phyloP scores from a whole-genome alignment of 352 stramenopile genomes.

The Globisporangium camurandrum region DNA sequence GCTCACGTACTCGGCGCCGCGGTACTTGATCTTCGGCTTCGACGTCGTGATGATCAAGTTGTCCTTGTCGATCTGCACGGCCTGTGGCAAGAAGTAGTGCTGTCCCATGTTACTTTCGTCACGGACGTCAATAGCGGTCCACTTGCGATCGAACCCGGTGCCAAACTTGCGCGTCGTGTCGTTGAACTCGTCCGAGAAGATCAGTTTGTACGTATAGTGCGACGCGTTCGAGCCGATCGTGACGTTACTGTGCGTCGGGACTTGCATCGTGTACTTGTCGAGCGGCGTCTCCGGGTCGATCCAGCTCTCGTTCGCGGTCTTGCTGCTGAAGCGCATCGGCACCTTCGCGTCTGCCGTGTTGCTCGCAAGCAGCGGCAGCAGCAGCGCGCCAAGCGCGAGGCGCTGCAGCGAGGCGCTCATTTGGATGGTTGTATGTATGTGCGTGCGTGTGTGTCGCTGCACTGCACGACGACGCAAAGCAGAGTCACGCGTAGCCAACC shows the following conservation, averaged over 20 bases:
- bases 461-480: too few species aligned
- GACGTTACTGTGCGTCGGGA: constrained; percentile 34
- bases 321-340: constrained; percentile 27
- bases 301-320: constrained; percentile 52
- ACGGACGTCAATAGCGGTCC: constrained; percentile 94
- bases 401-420: constrained; percentile 13
- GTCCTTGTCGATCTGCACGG: constrained; percentile 89
- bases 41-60: constrained; percentile 91
- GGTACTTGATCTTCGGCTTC: constrained; percentile 80
- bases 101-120: constrained; percentile 93
- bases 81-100: constrained; percentile 94
- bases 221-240: constrained; percentile 18
- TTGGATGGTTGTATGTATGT: not conserved
- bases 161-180: constrained; percentile 88
- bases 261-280: constrained; percentile 29
- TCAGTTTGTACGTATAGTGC: constrained; percentile 69
- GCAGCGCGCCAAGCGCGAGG: constrained; percentile 15
- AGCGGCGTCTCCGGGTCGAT: constrained; percentile 75
- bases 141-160: constrained; percentile 92
- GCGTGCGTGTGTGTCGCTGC: not conserved
- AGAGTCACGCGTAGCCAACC: too few species aligned
- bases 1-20: constrained; percentile 72
- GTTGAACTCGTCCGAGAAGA: constrained; percentile 98
- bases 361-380: constrained; percentile 9
- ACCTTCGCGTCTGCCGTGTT: constrained; percentile 13